Conservation (phyloP, 2,329 filamentous ascomycete species). For the Diaporthe sp. region DNA sequence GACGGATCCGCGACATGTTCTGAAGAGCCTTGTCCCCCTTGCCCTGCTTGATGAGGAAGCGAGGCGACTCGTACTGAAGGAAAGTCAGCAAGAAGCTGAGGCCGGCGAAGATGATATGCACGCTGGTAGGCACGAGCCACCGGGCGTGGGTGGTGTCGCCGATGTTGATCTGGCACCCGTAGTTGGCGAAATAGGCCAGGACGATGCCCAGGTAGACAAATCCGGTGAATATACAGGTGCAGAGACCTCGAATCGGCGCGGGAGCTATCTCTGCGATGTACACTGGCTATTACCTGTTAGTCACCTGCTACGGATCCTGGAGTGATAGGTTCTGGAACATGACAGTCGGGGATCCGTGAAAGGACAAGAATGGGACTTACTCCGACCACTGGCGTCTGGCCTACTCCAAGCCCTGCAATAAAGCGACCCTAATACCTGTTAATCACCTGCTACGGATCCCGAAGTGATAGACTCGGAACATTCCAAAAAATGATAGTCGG, state of each 20-base stretch:
- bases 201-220: conserved; percentile 85
- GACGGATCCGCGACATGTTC: conserved; percentile 70
- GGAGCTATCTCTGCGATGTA: conserved; percentile 82
- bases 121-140: conserved; percentile 76
- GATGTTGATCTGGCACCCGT: conserved; percentile 68
- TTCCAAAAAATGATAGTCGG: no score
- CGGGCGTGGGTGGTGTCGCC: conserved; percentile 60
- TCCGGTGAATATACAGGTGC: conserved; percentile 78
- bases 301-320: no score
- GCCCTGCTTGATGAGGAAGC: conserved; percentile 77
- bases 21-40: conserved; percentile 70
- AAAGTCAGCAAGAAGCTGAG: conserved; percentile 80
- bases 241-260: conserved; percentile 78
- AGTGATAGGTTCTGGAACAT: no score
- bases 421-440: conserved; percentile 61
- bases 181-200: conserved; percentile 83
- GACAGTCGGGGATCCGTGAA: no score
- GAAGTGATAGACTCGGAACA: no score
- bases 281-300: conserved; percentile 59
- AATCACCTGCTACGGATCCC: no score
- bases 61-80: conserved; percentile 78
- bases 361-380: no score
- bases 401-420: conserved; percentile 76
- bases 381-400: conserved; percentile 76
- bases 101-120: conserved; percentile 83